Evolutionary conservation across 2,329 filamentous ascomycete genomes (phyloP), one percentile per base, ranked within the genome.

Genomic region (Rosellinia necatrix): DNA sequence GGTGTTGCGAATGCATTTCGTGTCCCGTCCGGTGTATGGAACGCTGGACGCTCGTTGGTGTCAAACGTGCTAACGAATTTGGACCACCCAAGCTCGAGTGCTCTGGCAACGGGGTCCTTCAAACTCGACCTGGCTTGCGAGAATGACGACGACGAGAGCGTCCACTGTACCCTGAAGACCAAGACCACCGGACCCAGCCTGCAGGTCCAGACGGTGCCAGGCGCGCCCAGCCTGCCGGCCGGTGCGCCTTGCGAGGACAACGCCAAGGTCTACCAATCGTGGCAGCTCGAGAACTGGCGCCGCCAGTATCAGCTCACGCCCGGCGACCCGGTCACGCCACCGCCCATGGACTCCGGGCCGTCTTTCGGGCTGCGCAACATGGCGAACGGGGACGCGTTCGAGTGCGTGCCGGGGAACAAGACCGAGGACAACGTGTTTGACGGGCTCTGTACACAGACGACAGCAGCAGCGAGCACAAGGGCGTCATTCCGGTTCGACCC

Each of bases 261-360:
- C 17, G 53, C 63, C 1, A 56, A 64, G 37, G 56, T 51, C 10
- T 71, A 70, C 49, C 68, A 72, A 41, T 71, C 71, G 6, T 73
- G 71, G 71, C 64, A 68, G 53, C 54, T 73, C 1, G 64, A 70
- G 34, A 53, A 68, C 0, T 73, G 71, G 71, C 50, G 25, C 2
- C 66, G 71, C 6, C 52, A 64, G 9, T 71, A 68, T 42, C 61
- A 64, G 22, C 50, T 69, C 49, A 49, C 58, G 3, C 70, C 70
- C 1, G 70, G 66, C 1, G 60, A 65, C 1, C 48, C 60, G 6
- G 19, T 43, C 4, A 37, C 58, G 6, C 40, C 59, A 10, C 61
- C 65, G 2, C 13, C 47, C 0, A 47, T 54, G 0, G 70, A 73
- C 56, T 67, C 66, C 0, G 70, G 70, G 0, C 70, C 70, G 17